Conservation (phyloP, 2,329 filamentous ascomycete genomes). For the Metarhizium robertsii region DNA sequence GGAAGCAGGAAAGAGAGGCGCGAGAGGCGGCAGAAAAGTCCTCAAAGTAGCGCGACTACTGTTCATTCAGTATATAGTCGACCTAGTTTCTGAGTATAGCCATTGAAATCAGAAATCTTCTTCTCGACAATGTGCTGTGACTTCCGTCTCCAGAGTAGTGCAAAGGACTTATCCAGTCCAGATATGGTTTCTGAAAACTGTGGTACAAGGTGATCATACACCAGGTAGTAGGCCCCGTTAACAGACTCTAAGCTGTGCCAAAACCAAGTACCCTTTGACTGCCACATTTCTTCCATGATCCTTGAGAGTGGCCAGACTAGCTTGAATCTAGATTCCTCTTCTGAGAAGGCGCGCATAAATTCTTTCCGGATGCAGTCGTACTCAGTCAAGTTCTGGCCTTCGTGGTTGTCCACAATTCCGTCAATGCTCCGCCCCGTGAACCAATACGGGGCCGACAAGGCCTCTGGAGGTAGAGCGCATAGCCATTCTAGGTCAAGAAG, state of each 20-base stretch:
- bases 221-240: neutral
- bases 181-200: neutral
- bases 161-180: neutral
- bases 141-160: neutral
- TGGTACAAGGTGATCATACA: neutral
- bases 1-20: too few species aligned
- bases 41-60: too few species aligned
- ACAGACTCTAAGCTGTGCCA: slow-evolving; percentile 2
- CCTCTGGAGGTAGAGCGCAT: slow-evolving; percentile 16
- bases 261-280: slow-evolving; percentile 3
- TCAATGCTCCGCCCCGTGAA: slow-evolving; percentile 12
- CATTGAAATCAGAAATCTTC: neutral
- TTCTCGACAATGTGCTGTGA: neutral
- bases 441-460: slow-evolving; percentile 13
- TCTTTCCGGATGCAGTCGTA: slow-evolving; percentile 10
- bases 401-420: slow-evolving; percentile 5
- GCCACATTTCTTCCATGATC: slow-evolving; percentile 4
- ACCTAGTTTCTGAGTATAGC: neutral
- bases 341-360: slow-evolving; percentile 11
- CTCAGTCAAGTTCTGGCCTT: slow-evolving; percentile 5
- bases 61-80: neutral
- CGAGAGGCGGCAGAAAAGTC: too few species aligned
- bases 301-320: neutral
- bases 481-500: slow-evolving; percentile 27
- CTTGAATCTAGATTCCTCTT: slow-evolving; percentile 8